Percentiles rank a stretch among this genome's conserved stretches.
These are phyloP conservation scores for Fusarium protoensiforme DNA, from an alignment of 2,329 filamentous ascomycete species.

Conservation along the genomic window DNA sequence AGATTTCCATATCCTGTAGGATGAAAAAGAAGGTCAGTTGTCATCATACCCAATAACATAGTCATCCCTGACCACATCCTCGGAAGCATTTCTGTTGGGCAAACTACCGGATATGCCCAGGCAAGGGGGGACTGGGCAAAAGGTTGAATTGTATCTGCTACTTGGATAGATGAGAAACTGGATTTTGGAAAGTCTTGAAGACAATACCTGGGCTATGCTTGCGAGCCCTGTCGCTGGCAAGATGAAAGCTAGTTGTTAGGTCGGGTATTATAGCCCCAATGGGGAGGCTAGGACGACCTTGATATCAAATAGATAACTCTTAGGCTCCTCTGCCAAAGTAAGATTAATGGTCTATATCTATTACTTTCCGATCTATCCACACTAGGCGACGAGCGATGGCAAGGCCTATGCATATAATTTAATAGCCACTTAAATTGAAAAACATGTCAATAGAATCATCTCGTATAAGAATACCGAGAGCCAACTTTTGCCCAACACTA, in stretches of 20 bases:
- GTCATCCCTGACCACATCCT: not conserved
- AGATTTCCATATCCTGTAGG: not conserved
- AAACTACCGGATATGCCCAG: not conserved
- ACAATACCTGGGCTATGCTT: not conserved
- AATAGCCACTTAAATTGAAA: too few species aligned
- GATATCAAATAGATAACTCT: too few species aligned
- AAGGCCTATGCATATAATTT: too few species aligned
- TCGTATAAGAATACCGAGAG: too few species aligned
- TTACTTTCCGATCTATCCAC: too few species aligned
- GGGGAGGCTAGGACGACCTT: too few species aligned
- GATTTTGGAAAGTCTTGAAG: not conserved
- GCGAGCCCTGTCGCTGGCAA: not conserved
- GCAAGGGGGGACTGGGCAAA: not conserved
- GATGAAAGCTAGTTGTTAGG: not conserved
- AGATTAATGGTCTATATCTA: too few species aligned
- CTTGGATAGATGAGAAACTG: not conserved
- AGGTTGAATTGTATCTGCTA: not conserved
- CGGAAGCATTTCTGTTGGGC: not conserved
- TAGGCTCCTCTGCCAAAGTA: too few species aligned
- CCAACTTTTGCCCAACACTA: too few species aligned
- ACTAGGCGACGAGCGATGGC: too few species aligned
- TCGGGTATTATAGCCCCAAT: not conserved
- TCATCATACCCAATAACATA: not conserved
- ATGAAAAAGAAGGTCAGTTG: not conserved
- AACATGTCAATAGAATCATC: too few species aligned